Conservation (phyloP, 2,329 filamentous ascomycete species). For the Fusarium staphyleae region DNA sequence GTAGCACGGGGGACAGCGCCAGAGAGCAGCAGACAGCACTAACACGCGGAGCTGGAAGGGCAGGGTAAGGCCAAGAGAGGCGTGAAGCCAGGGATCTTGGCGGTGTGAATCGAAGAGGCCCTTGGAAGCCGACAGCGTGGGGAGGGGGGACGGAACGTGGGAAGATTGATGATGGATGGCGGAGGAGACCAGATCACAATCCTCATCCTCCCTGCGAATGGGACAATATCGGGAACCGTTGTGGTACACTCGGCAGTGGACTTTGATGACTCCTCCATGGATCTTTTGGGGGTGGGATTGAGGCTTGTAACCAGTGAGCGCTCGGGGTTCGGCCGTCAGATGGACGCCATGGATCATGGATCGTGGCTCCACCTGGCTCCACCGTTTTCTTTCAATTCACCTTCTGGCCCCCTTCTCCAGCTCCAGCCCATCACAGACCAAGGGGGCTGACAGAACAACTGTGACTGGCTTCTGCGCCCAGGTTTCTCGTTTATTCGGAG, state of each 20-base stretch:
- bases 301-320: no score
- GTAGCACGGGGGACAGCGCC: constrained; percentile 19
- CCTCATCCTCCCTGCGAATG: constrained; percentile 19
- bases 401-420: constrained; percentile 8
- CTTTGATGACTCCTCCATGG: constrained; percentile 14
- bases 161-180: constrained; percentile 25
- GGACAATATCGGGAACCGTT: constrained; percentile 27
- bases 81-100: constrained; percentile 6
- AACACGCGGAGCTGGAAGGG: background rate
- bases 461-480: constrained; percentile 1
- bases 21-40: constrained; percentile 1
- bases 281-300: constrained; percentile 16
- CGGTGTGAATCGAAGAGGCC: constrained; percentile 20
- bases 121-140: no score
- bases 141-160: constrained; percentile 9
- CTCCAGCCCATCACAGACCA: background rate
- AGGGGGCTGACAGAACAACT: constrained; percentile 26
- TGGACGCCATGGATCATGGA: constrained; percentile 29
- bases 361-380: constrained; percentile 35
- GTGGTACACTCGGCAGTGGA: constrained; percentile 29
- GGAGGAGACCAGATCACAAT: constrained; percentile 3
- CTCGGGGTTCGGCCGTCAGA: constrained; percentile 30
- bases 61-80: no score
- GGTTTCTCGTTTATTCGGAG: constrained; percentile 29
- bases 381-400: constrained; percentile 36